Evolutionary conservation across 345 rosid genomes (phyloP), one percentile per base, ranked within the genome.

Genomic region (Syzygium oleosum): DNA sequence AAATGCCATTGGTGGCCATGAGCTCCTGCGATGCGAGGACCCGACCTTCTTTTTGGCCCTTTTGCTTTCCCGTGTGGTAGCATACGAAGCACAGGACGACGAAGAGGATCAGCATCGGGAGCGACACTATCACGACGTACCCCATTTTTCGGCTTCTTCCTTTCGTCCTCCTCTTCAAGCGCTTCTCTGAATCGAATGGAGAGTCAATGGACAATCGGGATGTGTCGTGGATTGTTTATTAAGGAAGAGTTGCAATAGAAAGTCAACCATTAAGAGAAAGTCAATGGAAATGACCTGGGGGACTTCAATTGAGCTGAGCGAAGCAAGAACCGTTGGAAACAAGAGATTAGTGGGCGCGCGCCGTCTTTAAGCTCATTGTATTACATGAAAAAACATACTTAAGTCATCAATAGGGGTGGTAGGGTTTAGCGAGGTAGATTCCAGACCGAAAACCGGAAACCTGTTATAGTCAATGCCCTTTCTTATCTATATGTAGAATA

Each of bases 41-140:
- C 41, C 86, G 86, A 6, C 90, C 90, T 84, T 89, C 90, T 31
- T 89, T 84, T 25, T 12, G 63, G 17, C 90, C 90, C 86, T 29
- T 84, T 7, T 55, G 52, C 85, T 3, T 89, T 19, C 90, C 90
- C 54, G 52, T 61, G 78, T 65, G 49, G 52, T 84, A 89, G 86
- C 85, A 51, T 10, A 73, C 90, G 16, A 84, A 41, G 58, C 88
- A 41, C 41, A 55, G n/a, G 25, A 84, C 12, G n/a, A 68, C 11
- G 27, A 84, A 63, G 46, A 89, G 25, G 27, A 89, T 9, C 58
- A 89, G 31, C 77, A 84, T 11, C 27, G 88, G 88, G 12, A 89
- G 78, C 12, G 88, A 89, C 23, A 84, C 46, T 22, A 89, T 34
- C 58, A 68, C 77, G 25, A 86, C 88, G 52, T 27, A 17, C 51